Evolutionary conservation across 768 basidiomycete genomes (phyloP), one percentile per base, ranked within the genome.

Genomic region (Kwoniella newhampshirensis): DNA sequence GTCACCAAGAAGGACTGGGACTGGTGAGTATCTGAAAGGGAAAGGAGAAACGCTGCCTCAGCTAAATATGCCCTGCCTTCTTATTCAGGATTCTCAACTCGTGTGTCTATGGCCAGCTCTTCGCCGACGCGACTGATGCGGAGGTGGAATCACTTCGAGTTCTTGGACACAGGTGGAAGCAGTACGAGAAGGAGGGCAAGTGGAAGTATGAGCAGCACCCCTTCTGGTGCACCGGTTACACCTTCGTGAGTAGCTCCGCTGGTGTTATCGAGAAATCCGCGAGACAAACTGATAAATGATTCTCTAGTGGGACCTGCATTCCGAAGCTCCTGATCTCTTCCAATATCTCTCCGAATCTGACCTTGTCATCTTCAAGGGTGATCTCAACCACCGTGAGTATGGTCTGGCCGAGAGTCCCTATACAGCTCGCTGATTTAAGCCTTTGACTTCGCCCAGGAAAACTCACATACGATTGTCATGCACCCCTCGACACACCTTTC

Each of bases 1-100:
- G 86, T 94, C 46, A 98, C 92, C 36, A 86, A 83, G 75, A 87
- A 89, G 73, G 93, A 97, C 71, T 97, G 91, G 89, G 82, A 88
- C 47, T 97, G 93, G 93, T 81, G 90, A 48, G 75, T 88, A n/a
- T n/a, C n/a, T n/a, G 27, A 87, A 89, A 86, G 83, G 86, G n/a
- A 89, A 17, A 26, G 2, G 36, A 43, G 2, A 11, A 5, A 27
- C 7, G 25, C 21, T 44, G 11, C 39, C 7, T 13, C 32, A 51
- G 21, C 4, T n/a, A 26, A 12, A 52, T 47, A 15, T 35, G 18
- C n/a, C 32, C 13, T 32, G 32, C 13, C 13, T 13, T 32, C 32
- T 20, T 37, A 12, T 35, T 1, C 40, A 59, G 59, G 57, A 60
- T 73, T 20, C 63, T 75, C 52, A 75, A 76, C 66, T 64, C 71